These are phyloP conservation scores for Calocera cornea DNA, from an alignment of 768 basidiomycete genomes.

Conservation along the genomic window DNA sequence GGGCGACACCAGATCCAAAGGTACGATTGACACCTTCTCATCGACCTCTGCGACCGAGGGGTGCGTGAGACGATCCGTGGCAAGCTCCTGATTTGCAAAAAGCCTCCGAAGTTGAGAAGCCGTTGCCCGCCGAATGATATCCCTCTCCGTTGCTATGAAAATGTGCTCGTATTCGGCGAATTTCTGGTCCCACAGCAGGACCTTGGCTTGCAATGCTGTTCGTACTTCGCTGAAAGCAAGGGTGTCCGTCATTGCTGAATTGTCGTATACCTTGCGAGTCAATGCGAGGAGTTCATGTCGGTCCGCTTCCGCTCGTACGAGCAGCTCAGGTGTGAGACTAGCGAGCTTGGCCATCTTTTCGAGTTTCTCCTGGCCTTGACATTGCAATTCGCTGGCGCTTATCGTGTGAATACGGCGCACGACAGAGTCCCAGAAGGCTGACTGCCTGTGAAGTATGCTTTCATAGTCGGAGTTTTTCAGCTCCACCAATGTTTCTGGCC, in stretches of 20 bases:
- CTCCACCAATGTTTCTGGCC: constrained; percentile 73
- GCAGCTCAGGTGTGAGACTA: constrained; percentile 49
- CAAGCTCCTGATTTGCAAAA: constrained; percentile 22
- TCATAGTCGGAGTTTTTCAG: constrained; percentile 89
- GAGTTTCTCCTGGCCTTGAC: constrained; percentile 48
- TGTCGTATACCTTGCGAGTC: constrained; percentile 67
- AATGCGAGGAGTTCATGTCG: constrained; percentile 53
- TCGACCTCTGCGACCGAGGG: constrained; percentile 3
- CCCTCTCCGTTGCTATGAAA: constrained; percentile 16
- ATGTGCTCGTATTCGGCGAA: constrained; percentile 53
- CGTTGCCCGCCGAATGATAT: constrained; percentile 11
- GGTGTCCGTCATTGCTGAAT: constrained; percentile 70
- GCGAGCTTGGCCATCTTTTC: constrained; percentile 41
- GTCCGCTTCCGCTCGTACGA: constrained; percentile 53
- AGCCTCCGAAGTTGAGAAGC: constrained; percentile 39
- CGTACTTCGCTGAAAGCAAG: constrained; percentile 77
- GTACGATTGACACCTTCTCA: background rate
- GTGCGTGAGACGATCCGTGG: background rate
- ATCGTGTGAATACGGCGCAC: constrained; percentile 21
- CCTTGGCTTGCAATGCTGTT: constrained; percentile 77
- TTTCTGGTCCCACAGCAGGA: constrained; percentile 93
- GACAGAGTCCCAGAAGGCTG: constrained; percentile 33
- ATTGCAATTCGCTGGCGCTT: constrained; percentile 14
- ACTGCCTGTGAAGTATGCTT: constrained; percentile 55
- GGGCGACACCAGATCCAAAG: background rate